Percentiles rank a stretch among this genome's conserved stretches.
Conservation (phyloP, 2,329 filamentous ascomycete species). For the Cladosporium cucumerinum region DNA sequence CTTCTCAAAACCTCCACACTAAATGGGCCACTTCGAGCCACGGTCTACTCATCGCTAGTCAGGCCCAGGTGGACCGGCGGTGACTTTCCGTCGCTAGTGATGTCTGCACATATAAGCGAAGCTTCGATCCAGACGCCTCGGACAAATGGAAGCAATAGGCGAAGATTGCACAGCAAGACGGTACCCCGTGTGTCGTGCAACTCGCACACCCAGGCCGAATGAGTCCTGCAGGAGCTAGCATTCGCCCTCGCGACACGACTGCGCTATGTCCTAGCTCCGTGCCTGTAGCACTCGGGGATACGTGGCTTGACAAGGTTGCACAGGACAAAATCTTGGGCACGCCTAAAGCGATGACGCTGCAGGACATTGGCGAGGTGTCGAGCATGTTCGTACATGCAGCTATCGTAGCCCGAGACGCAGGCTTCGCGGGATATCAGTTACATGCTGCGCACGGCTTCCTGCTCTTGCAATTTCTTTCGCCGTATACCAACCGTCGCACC, state of each 20-base stretch:
- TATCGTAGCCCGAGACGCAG: constrained; percentile 46
- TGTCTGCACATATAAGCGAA: constrained; percentile 29
- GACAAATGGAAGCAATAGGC: constrained; percentile 36
- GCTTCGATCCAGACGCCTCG: constrained; percentile 25
- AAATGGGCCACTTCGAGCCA: constrained; percentile 49
- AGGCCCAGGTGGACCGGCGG: constrained; percentile 45
- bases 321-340: constrained; percentile 38
- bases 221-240: constrained; percentile 40
- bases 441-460: constrained; percentile 54
- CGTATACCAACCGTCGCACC: constrained; percentile 45
- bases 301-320: constrained; percentile 35
- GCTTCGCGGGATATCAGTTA: constrained; percentile 53
- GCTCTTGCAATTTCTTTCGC: constrained; percentile 42
- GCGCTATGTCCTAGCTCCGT: constrained; percentile 41
- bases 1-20: constrained; percentile 47
- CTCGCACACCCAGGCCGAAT: constrained; percentile 46
- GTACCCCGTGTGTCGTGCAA: constrained; percentile 44
- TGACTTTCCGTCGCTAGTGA: constrained; percentile 38
- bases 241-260: constrained; percentile 34
- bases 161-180: constrained; percentile 37
- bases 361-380: constrained; percentile 55
- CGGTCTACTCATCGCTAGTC: constrained; percentile 44
- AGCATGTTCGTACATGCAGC: constrained; percentile 54
- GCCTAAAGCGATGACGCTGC: constrained; percentile 54
- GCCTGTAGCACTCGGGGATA: constrained; percentile 40